Base-by-base conservation (phyloP, 768 basidiomycete genomes). In the Clitopilus hobsonii region DNA sequence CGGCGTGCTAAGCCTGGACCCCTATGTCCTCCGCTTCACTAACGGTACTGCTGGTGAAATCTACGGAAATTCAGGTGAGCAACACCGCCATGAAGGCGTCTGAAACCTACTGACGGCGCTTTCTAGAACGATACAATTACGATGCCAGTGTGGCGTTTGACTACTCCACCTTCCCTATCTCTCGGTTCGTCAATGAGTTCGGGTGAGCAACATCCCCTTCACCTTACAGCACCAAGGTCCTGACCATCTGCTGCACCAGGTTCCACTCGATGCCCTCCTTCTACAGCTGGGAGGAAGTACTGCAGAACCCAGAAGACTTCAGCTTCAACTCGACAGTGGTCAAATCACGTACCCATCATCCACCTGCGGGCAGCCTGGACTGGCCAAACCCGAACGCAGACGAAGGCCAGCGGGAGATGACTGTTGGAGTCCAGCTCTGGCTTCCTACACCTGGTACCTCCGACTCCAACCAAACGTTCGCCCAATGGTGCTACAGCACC, bases 231-330 rank as follows among this genome's bases (percentile, higher is more conserved):
- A 13, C 41, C n/a, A 13, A 38, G 13, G 13, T 18, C 5, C 26
- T 52, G 25, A 30, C 53, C 13, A 49, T 18, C 22, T 48, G 5
- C 55, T 30, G 20, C 28, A 26, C 48, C 30, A 81, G 81, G 8
- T 83, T 82, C 67, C 83, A 83, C 63, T 84, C 82, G 0, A 81
- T 82, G 77, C 83, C 82, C 4, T 83, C 82, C 0, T 80, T 84
- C 66, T 84, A 81, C 57, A 77, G 69, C 51, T 85, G 82, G 82
- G 73, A 82, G 60, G 80, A 83, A 60, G 83, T 80, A 1, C 74
- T 84, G 3, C 59, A 65, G 20, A 73, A 74, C 3, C 72, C 76
- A 0, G 75, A 74, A 7, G 82, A 83, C 60, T 83, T 81, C 65
- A 69, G 69, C 23, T 83, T 84, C 68, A 83, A 83, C 64, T 81